These are phyloP conservation scores for Chrysosporium queenslandicum DNA, from an alignment of 2,329 filamentous ascomycete genomes.

Conservation along the genomic window DNA sequence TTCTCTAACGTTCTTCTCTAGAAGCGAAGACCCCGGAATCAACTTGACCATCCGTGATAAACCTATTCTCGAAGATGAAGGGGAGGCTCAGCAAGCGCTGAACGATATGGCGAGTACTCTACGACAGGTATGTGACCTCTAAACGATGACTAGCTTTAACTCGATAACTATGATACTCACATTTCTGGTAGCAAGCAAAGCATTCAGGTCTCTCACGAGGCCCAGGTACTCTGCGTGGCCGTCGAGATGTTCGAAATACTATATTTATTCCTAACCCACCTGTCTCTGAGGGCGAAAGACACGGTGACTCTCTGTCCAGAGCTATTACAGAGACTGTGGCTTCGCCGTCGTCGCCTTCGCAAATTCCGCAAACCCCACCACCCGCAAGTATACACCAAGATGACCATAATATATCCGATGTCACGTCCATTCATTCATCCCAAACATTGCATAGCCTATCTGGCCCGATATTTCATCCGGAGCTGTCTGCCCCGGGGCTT, in stretches of 20 bases:
- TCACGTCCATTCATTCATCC: constrained; percentile 80
- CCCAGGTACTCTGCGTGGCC: constrained; percentile 69
- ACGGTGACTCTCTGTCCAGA: constrained; percentile 25
- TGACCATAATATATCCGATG: constrained; percentile 67
- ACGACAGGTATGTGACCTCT: constrained; percentile 30
- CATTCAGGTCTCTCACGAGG: constrained; percentile 52
- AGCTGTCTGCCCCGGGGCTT: constrained; percentile 67
- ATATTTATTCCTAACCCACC: constrained; percentile 58
- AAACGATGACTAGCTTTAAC: not conserved
- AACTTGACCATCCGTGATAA: constrained; percentile 42
- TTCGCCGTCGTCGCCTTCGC: constrained; percentile 25
- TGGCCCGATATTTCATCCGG: constrained; percentile 65
- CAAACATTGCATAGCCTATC: constrained; percentile 63
- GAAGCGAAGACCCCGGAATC: constrained; percentile 35
- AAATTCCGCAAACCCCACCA: constrained; percentile 29
- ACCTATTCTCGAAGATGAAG: constrained; percentile 42
- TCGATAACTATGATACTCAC: constrained; percentile 16
- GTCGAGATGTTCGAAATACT: constrained; percentile 84
- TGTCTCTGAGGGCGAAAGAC: constrained; percentile 29
- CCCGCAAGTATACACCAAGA: constrained; percentile 48
- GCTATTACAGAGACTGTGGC: constrained; percentile 21
- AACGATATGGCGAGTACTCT: constrained; percentile 42
- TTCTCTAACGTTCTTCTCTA: constrained; percentile 17
- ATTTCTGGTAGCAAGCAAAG: constrained; percentile 33
- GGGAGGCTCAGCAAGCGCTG: constrained; percentile 41